Base-by-base conservation (phyloP, 352 stramenopile species). In the Phytopythium chamaehyphon region DNA sequence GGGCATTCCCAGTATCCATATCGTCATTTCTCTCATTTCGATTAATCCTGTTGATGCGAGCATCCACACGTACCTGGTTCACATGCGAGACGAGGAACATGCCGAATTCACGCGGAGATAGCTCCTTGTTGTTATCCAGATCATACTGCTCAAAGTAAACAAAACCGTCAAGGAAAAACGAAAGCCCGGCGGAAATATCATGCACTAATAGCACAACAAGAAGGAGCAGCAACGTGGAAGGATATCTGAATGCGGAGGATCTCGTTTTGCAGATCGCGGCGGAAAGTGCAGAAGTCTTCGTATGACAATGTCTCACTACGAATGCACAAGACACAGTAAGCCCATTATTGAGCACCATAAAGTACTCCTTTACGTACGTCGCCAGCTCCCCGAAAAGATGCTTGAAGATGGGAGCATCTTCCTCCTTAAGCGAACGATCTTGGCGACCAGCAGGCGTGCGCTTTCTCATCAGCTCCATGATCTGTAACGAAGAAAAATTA, bases 161-260 rank as follows among this genome's bases (percentile, higher is more conserved):
- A 51, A 35, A 18, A 42, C 49, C 21, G 69, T 85, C 51, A 87
- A 87, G 64, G 67, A 78, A 61, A 57, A 47, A 16, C 8, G 22
- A 14, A 19, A 38, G 12, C 51, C 6, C 23, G 11, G 15, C 14
- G 21, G 8, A n/a, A 51, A 5, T 6, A 31, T 36, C 2, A 36
- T 19, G 37, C 22, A 35, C 16, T 15, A 12, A 42, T 16, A n/a
- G 18, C 24, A 26, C n/a, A 42, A 15, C 36, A 55, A n/a, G 22
- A 39, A 40, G 38, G 12, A 8, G 47, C 48, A 28, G 49, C 22
- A 28, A 43, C 14, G 40, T 54, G 40, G 50, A 81, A 87, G 76
- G 81, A 92, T 92, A 92, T 92, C 71, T 93, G 81, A 86, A 93
- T 89, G 64, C 76, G 81, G 69, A 92, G 74, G 53, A 95, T 90